phyloP scores from a whole-genome alignment of 2,329 filamentous ascomycete genomes.

The Tolypocladium pustulatum region DNA sequence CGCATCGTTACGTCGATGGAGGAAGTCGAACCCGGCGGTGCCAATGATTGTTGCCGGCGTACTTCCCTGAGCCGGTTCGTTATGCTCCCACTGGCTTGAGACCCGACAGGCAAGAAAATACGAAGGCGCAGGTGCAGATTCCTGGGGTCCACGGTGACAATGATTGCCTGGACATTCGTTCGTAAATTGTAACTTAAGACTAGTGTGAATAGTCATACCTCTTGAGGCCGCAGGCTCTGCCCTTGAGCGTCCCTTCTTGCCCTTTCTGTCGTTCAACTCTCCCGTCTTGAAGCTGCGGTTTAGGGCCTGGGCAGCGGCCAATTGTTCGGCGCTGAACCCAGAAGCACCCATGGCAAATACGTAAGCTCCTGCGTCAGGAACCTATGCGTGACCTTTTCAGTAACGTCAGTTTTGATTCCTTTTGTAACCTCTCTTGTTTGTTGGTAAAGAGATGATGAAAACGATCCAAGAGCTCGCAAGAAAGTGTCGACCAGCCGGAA shows the following conservation, averaged over 20 bases:
- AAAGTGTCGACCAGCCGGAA: too few relatives aligned
- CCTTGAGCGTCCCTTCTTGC: background rate
- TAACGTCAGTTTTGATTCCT: too few relatives aligned
- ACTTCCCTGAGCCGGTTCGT: background rate
- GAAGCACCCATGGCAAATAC: slow-evolving; percentile 6
- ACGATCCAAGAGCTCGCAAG: too few relatives aligned
- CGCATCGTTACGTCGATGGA: slow-evolving; percentile 3
- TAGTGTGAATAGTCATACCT: background rate
- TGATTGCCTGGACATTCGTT: background rate
- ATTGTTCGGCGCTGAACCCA: slow-evolving; percentile 11
- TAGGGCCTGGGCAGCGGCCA: slow-evolving; percentile 17
- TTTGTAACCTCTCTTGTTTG: background rate
- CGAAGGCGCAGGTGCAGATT: background rate
- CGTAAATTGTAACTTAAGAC: background rate
- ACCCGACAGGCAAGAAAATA: background rate
- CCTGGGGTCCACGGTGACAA: too few relatives aligned
- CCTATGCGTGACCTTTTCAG: too few relatives aligned
- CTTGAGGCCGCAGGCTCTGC: too few relatives aligned
- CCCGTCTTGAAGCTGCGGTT: slow-evolving; percentile 13
- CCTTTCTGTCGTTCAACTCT: background rate
- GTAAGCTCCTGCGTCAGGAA: background rate
- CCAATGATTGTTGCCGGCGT: slow-evolving; percentile 8
- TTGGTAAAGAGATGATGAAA: background rate
- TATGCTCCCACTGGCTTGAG: slow-evolving; percentile 11
- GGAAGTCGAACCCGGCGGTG: slow-evolving; percentile 10